Conservation (phyloP, 2,329 filamentous ascomycete genomes). For the Mollisia scopiformis region DNA sequence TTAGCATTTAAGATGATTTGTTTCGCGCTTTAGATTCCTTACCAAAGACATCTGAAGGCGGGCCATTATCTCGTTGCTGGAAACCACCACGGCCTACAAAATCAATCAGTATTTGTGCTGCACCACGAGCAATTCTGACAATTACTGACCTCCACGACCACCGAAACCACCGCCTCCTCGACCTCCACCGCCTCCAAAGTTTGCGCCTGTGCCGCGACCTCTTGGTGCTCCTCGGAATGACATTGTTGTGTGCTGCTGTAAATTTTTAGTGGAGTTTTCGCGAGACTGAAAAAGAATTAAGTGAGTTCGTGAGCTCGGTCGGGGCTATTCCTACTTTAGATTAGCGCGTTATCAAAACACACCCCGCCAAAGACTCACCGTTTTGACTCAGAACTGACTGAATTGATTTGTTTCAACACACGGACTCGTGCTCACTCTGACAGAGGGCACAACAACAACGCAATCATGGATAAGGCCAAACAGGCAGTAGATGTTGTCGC, state of each 20-base stretch:
- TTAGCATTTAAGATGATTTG: slow-evolving; percentile 16
- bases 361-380: slow-evolving; percentile 3
- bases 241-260: slow-evolving; percentile 39
- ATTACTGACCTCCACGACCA: slow-evolving; percentile 44
- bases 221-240: slow-evolving; percentile 61
- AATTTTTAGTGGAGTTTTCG: slow-evolving; percentile 30
- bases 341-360: no score
- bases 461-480: slow-evolving; percentile 52
- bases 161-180: slow-evolving; percentile 50
- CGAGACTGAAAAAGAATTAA: no score
- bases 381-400: slow-evolving; percentile 5
- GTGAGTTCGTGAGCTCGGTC: no score
- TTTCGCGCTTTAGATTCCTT: slow-evolving; percentile 26
- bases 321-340: slow-evolving; percentile 4
- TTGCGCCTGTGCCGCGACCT: slow-evolving; percentile 51
- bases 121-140: slow-evolving; percentile 8
- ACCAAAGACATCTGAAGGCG: slow-evolving; percentile 63
- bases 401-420: not conserved
- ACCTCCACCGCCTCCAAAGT: slow-evolving; percentile 53
- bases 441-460: slow-evolving; percentile 18
- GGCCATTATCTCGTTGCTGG: slow-evolving; percentile 62
- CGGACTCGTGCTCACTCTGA: not conserved
- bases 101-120: slow-evolving; percentile 23
- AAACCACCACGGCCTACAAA: slow-evolving; percentile 62
- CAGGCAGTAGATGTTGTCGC: slow-evolving; percentile 51